Evolutionary conservation across 805 yeast genomes (phyloP).

Genomic region (Zygoascus ofunaensis): DNA sequence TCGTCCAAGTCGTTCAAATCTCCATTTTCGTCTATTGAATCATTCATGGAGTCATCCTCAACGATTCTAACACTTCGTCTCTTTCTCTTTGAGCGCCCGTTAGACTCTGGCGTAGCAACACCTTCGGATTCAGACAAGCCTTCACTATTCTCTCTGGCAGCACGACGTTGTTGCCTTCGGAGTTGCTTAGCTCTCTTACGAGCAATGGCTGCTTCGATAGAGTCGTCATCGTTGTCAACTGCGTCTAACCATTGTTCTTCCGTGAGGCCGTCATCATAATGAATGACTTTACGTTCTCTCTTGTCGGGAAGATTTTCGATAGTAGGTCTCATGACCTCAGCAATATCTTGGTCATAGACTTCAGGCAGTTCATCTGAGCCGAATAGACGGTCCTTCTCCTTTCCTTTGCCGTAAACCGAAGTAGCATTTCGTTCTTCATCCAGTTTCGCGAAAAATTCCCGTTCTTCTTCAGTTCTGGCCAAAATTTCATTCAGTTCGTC

Average conservation of each 20-base stretch:
- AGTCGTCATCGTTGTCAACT: slow-evolving; percentile 46
- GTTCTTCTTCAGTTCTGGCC: slow-evolving; percentile 71
- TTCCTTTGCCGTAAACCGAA: slow-evolving; percentile 33
- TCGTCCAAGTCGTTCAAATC: neutral
- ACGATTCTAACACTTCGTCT: neutral
- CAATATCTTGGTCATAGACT: slow-evolving; percentile 52
- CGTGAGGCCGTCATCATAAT: slow-evolving; percentile 74
- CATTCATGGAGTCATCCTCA: slow-evolving; percentile 7
- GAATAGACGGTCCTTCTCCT: slow-evolving; percentile 43
- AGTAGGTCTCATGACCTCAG: slow-evolving; percentile 28
- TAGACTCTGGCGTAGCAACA: slow-evolving; percentile 5
- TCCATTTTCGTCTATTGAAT: neutral
- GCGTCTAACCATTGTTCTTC: slow-evolving; percentile 85
- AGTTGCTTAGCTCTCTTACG: slow-evolving; percentile 27
- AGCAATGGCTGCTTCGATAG: slow-evolving; percentile 45
- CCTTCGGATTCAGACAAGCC: slow-evolving; percentile 6
- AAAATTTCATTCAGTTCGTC: slow-evolving; percentile 82
- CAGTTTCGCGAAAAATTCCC: slow-evolving; percentile 49
- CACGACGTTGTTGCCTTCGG: slow-evolving; percentile 5
- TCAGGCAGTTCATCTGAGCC: slow-evolving; percentile 68
- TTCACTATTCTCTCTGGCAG: neutral
- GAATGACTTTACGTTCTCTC: slow-evolving; percentile 63
- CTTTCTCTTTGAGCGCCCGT: neutral
- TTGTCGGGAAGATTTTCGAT: slow-evolving; percentile 37
- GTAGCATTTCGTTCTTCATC: slow-evolving; percentile 47